Conservation (phyloP, 768 basidiomycete species). For the Termitomyces bulborhizus region DNA sequence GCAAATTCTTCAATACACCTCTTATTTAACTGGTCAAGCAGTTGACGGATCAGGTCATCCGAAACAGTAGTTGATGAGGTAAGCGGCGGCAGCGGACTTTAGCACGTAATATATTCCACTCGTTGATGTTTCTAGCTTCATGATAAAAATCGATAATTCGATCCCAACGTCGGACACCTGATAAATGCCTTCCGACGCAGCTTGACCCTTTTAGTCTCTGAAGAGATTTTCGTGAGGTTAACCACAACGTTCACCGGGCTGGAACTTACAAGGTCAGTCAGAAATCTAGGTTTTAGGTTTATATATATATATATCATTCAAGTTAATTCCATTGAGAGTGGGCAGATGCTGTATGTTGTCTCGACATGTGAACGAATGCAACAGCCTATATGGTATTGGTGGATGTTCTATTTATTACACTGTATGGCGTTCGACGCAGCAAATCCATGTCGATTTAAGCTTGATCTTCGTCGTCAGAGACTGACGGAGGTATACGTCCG, state of each 20-base stretch:
- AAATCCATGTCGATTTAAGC: not conserved
- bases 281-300: too few species aligned
- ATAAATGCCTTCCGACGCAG: too few species aligned
- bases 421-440: not conserved
- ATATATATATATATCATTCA: not conserved
- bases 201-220: too few species aligned
- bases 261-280: not conserved
- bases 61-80: too few species aligned
- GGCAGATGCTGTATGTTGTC: not conserved
- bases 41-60: too few species aligned
- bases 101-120: slow-evolving; percentile 3
- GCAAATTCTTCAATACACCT: slow-evolving; percentile 3
- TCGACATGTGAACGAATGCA: too few species aligned
- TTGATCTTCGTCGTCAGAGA: not conserved
- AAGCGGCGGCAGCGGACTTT: too few species aligned
- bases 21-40: slow-evolving; percentile 4
- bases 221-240: not conserved
- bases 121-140: not conserved
- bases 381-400: not conserved
- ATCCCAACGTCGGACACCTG: too few species aligned
- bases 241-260: not conserved
- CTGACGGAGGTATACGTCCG: slow-evolving; percentile 10
- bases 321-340: not conserved
- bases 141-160: too few species aligned
- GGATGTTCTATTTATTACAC: not conserved